Percentiles rank a stretch among this genome's conserved stretches.
Conservation (phyloP, 1,284 basidiomycete species). For the Tylopilus sp. region DNA sequence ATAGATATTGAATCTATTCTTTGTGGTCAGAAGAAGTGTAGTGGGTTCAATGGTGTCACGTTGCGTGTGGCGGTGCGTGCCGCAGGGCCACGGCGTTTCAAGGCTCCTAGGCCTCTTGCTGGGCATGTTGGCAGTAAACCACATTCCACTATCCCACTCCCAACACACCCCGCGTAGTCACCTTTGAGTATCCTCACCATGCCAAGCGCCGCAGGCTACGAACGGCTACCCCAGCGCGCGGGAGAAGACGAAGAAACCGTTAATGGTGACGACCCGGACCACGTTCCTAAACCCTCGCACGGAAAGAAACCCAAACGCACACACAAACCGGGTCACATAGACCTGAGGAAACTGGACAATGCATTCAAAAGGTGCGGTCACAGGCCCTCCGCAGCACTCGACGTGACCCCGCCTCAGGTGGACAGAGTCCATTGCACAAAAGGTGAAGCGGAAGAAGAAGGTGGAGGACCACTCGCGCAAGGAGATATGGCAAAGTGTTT, state of each 20-base stretch:
- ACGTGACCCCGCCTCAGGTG: conserved; percentile 46
- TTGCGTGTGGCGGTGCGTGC: conserved; percentile 22
- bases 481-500: conserved; percentile 76
- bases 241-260: conserved; percentile 59
- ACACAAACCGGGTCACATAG: conserved; percentile 60
- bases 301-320: conserved; percentile 45
- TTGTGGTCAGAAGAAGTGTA: no score
- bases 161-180: conserved; percentile 2
- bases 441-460: conserved; percentile 80
- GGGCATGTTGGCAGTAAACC: conserved; percentile 16
- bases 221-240: conserved; percentile 56
- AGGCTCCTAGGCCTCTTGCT: conserved; percentile 11
- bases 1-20: neutral
- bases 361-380: conserved; percentile 70
- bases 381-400: neutral
- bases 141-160: conserved; percentile 13
- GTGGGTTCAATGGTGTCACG: conserved; percentile 4
- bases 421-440: conserved; percentile 82
- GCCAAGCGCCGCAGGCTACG: conserved; percentile 58
- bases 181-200: conserved; percentile 29
- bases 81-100: neutral
- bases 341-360: conserved; percentile 71
- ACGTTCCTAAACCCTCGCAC: conserved; percentile 30
- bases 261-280: conserved; percentile 35
- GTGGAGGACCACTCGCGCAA: conserved; percentile 57